Evolutionary conservation across 176 grass and related monocot species (phyloP), one percentile per base, ranked within the genome.

Genomic region (Zoysia pacifica): DNA sequence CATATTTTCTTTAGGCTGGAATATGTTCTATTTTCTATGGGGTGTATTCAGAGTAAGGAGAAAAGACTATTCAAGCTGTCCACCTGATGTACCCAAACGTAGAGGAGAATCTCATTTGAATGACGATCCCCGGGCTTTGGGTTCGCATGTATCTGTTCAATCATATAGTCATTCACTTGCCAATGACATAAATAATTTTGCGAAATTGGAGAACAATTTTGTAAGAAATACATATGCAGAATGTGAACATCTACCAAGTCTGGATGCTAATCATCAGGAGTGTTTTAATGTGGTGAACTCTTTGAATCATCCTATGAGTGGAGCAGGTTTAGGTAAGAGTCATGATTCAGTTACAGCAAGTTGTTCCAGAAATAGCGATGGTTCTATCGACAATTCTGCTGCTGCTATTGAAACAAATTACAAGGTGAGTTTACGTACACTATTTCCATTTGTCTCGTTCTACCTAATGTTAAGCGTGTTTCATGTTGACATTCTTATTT

Each of bases 1-100:
- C 20, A 64, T 84, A 18, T 80, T 38, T 81, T 2, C 62, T 84
- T 87, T 75, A 99, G 96, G 93, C 64, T 99, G 96, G 96, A 99
- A 99, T 54, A 95, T 87, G 82, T 81, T 99, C 62, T 99, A 86
- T 88, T 99, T 87, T 75, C 90, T 99, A 38, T 99, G 93, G 93
- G 96, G 96, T 69, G 81, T 99, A 51, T 95, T 99, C 68, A 89
- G 85, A 89, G 82, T 86, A 60, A 71, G 73, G 49, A 89, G 49
- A 56, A 70, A 83, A 83, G 80, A 78, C 56, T 62, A 46, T 58
- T 76, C 70, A 56, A 82, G 67, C 42, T 15, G 69, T 65, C 61
- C 72, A 70, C 62, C 75, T 76, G 75, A 79, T 88, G 79, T 85
- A 41, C 46, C 69, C 44, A 67, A 62, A 63, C 65, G 66, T 74